phyloP scores from a whole-genome alignment of 2,329 filamentous ascomycete species.

The Fusarium gaditjirri region DNA sequence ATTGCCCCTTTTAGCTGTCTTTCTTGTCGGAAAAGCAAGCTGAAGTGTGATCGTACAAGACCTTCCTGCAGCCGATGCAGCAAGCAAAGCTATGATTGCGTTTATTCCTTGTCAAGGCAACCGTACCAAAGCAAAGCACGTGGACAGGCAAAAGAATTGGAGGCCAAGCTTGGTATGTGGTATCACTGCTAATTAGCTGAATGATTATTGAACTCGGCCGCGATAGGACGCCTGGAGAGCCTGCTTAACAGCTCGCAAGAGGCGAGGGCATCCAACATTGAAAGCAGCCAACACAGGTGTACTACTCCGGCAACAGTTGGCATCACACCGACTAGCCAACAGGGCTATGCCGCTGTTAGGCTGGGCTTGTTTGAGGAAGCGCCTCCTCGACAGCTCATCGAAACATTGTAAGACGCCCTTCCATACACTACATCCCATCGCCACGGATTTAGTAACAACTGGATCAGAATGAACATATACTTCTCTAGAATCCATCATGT shows the following conservation, averaged over 20 bases:
- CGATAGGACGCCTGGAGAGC: slow-evolving; percentile 2
- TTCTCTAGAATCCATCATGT: slow-evolving; percentile 1
- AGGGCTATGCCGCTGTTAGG: background rate
- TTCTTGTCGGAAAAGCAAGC: slow-evolving; percentile 14
- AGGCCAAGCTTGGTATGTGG: slow-evolving; percentile 2
- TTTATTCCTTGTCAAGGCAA: slow-evolving; percentile 11
- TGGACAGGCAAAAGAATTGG: slow-evolving; percentile 3
- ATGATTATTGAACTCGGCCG: background rate
- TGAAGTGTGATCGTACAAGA: slow-evolving; percentile 13
- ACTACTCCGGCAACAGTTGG: background rate
- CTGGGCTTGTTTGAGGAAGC: background rate
- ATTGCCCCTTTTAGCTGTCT: slow-evolving; percentile 12
- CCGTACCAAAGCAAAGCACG: slow-evolving; percentile 1
- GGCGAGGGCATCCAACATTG: too few species aligned
- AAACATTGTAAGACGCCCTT: background rate
- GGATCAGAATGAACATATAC: slow-evolving; percentile 1
- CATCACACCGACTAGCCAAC: background rate
- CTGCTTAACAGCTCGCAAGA: background rate
- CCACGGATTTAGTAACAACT: background rate
- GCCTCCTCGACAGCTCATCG: background rate
- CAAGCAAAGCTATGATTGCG: slow-evolving; percentile 14
- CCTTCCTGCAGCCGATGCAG: slow-evolving; percentile 12
- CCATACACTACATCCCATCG: background rate
- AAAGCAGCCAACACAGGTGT: background rate
- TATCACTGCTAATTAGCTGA: rapidly evolving